phyloP scores from a whole-genome alignment of 495 filamentous ascomycete genomes.

The Neurospora pannonica region DNA sequence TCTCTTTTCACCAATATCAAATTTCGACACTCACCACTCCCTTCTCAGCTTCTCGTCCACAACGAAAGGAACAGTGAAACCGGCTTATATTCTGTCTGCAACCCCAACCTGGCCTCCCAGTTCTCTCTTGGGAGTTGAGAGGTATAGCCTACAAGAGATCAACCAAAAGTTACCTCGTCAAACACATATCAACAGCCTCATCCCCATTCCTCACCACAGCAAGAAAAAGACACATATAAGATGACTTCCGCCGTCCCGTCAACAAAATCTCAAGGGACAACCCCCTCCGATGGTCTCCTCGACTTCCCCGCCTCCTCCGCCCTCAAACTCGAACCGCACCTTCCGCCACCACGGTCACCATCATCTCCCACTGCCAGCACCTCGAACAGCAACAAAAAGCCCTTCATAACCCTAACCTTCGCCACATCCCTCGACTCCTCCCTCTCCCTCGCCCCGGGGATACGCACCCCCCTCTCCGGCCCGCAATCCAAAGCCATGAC shows the following conservation, averaged over 20 bases:
- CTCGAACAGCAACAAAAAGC: neutral
- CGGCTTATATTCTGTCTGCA: neutral
- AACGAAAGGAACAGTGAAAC: no score
- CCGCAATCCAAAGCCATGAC: conserved; percentile 80
- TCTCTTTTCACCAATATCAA: neutral
- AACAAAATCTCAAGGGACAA: conserved; percentile 4
- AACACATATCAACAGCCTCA: neutral
- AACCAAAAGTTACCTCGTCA: neutral
- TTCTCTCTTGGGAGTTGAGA: neutral
- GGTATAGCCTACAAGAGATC: neutral
- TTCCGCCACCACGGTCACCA: neutral
- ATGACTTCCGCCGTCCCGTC: neutral
- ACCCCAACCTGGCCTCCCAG: neutral
- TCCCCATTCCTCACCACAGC: neutral
- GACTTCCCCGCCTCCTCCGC: conserved; percentile 2
- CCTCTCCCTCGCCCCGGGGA: conserved; percentile 63
- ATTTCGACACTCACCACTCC: neutral
- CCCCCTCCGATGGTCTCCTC: conserved; percentile 1
- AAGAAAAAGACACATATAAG: neutral
- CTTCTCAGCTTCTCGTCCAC: neutral
- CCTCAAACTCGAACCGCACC: conserved; percentile 2
- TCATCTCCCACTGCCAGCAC: neutral
- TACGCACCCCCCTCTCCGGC: conserved; percentile 71
- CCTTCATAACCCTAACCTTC: conserved; percentile 65
- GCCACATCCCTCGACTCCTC: conserved; percentile 81